Base-by-base conservation (phyloP, 768 basidiomycete species). In the Lactifluus subvellereus region DNA sequence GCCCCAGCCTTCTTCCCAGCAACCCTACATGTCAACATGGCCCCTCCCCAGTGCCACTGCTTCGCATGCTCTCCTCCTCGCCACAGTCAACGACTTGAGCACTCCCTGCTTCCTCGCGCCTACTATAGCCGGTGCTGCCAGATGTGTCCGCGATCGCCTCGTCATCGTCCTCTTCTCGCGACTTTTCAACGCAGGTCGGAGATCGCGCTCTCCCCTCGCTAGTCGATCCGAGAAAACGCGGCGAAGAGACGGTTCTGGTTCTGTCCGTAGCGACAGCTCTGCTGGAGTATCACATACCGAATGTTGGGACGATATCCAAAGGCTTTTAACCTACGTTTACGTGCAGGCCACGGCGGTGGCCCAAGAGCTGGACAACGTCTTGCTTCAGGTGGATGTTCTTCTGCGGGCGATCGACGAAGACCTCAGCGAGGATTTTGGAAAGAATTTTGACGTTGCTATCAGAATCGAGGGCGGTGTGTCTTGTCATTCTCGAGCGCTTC, bases 291-390 rank as follows among this genome's bases (percentile, higher is more conserved):
- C 82, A 33, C 82, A 79, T 61, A 79, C 81, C 2, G 73, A 72
- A 18, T 73, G 72, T 33, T 98, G 88, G 85, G 76, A 84, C 57
- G 78, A 79, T 20, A 79, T 94, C 3, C 91, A 95, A 75, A 75
- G 80, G 10, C 80, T 95, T 51, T 79, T 98, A 65, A 90, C 90
- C 0, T 87, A 84, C 69, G 82, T 90, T 43, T 97, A 98, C 73
- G 89, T 91, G 3, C 87, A 89, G 67, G 89, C 91, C n/a, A 88
- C 88, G 13, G 85, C 82, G 68, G 81, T 84, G 47, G 88, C 89
- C 14, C 85, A 87, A 70, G 79, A 82, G 42, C 72, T 79, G 68
- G 83, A 83, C 71, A 88, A 84, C 65, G 75, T 93, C 47, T 78
- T 91, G 60, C 82, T 94, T 79, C 79, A 88, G 58, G 77, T 96